Evolutionary conservation across 495 filamentous ascomycete genomes (phyloP), one percentile per base, ranked within the genome.

Genomic region (Talaromyces adpressus): DNA sequence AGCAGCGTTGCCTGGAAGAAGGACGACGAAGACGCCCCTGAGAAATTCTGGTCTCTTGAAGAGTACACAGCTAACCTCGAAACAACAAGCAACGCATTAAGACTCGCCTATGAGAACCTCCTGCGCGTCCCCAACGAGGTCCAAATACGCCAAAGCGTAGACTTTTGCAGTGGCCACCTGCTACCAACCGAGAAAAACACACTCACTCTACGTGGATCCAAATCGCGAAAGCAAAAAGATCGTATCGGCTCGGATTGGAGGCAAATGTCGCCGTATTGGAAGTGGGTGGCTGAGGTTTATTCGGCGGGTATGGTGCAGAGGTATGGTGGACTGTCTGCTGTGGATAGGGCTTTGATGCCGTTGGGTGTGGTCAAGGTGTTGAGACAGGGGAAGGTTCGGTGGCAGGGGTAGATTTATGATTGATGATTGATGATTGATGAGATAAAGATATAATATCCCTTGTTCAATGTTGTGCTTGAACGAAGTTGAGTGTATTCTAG

Each of bases 321-420:
- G 18, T 89, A 88, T 70, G 87, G 87, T 18, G 79, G 82, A 8
- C 66, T 89, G 66, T 82, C 81, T n/a, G 79, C 88, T 11, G 87
- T 88, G 0, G 84, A 85, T 61, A 70, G 77, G 25, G 85, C 83
- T 34, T 75, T 84, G 58, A 73, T 89, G 74, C 86, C 87, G 0
- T 78, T 89, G 66, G 87, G 86, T 0, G 85, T 90, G 66, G 78
- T 89, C n/a, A 83, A 79, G 63, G 79, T 85, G 27, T 79, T 89
- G 69, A 76, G 81, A 65, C 79, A 83, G 59, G 82, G 81, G 61
- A 80, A 79, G 60, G 79, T 87, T 22, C 79, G 80, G 64, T 89
- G 86, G 87, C 81, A 87, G 72, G 73, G 75, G 23, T 79, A 67
- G 70, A 30, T 5, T 18, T 22, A 49, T 16, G n/a, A 49, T 49